Conservation (phyloP, 257 asterid genomes). For the Solanum habrochaites region DNA sequence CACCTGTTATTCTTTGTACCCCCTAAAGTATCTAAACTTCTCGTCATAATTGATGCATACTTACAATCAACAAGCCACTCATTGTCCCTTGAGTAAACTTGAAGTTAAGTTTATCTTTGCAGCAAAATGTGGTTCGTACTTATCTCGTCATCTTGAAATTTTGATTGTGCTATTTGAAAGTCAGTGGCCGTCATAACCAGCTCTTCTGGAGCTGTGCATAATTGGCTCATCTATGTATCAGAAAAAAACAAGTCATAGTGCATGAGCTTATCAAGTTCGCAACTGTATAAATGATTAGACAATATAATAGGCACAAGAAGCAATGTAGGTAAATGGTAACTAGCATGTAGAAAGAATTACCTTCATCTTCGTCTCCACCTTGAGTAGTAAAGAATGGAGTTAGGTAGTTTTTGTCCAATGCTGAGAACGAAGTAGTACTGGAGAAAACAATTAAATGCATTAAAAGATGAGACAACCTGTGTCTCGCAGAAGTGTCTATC, state of each 20-base stretch:
- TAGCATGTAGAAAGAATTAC: background rate
- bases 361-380: conserved; percentile 71
- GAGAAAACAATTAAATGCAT: conserved; percentile 16
- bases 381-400: conserved; percentile 94
- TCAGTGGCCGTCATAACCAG: background rate
- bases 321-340: background rate
- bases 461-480: background rate
- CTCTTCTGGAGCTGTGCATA: background rate
- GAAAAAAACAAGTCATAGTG: background rate
- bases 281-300: background rate
- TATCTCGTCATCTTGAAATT: background rate
- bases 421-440: conserved; percentile 88
- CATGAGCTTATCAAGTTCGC: background rate
- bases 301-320: background rate
- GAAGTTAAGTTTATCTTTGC: background rate
- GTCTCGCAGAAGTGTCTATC: background rate
- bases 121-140: background rate
- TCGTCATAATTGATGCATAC: background rate
- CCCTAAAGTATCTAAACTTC: background rate
- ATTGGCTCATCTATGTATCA: background rate
- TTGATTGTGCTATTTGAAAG: background rate
- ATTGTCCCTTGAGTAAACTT: background rate
- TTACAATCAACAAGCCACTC: background rate
- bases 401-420: conserved; percentile 86
- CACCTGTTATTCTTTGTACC: background rate